Evolutionary conservation across 345 rosid genomes (phyloP), one percentile per base, ranked within the genome.

Genomic region (Eucalyptus albens): DNA sequence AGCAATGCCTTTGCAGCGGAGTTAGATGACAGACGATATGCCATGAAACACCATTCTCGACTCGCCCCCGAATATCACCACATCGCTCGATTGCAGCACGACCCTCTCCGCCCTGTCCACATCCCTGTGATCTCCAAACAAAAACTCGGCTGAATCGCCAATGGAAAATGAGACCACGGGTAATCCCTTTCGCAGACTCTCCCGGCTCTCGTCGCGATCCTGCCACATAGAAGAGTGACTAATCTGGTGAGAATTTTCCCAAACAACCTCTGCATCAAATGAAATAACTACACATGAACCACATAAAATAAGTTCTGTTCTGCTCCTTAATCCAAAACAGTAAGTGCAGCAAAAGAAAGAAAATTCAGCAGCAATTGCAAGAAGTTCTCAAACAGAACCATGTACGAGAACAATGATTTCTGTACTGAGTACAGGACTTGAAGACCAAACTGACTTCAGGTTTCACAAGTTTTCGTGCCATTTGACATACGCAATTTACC

Each of bases 11-110:
- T 69, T 2, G 95, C 95, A 56, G 97, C 94, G 29, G 96, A 91
- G 31, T 90, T 87, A 9, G 47, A 90, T 82, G 60, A 95, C 89
- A 11, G 93, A 91, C 9, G 92, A 89, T 56, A 95, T 94, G 5
- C 98, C 96, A 45, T 96, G 98, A 89, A 93, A 95, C 14, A 96
- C 49, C 89, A 89, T 92, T 55, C 96, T 91, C 53, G 97, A 94
- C 50, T 86, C 86, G n/a, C 97, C 97, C 6, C 99, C 98, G 65
- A 96, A 96, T 82, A 94, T 91, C 33, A 94, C 82, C 26, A 94
- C 94, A 88, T 96, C 96, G 65, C 94, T 94, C 1, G 96, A 94
- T 87, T 95, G 96, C 51, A 97, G 47, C 12, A 83, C 5, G 53
- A 94, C 80, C 40, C 69, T 91, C 59, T 90, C 90, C 42, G 96